Conservation (phyloP, 139 green algal species). For the Desmodesmus armatus region DNA sequence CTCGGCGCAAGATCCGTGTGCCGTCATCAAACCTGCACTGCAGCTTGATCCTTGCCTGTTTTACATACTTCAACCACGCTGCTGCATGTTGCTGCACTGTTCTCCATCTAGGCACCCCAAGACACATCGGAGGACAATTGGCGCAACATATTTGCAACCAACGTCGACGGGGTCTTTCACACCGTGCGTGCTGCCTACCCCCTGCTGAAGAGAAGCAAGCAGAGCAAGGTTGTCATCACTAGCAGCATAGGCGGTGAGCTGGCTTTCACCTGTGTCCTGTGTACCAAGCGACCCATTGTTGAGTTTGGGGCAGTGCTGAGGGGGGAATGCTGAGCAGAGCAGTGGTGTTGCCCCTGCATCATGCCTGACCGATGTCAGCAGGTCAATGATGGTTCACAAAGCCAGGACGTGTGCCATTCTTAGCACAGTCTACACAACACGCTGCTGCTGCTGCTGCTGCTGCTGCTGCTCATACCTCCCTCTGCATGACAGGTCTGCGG, state of each 20-base stretch:
- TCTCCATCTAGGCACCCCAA: not conserved
- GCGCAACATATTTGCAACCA: slow-evolving; percentile 49
- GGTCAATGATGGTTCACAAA: no score
- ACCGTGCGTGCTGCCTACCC: slow-evolving; percentile 43
- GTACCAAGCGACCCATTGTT: no score
- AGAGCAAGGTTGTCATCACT: slow-evolving; percentile 50
- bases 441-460: not conserved
- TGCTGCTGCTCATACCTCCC: not conserved
- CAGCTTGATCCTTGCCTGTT: no score
- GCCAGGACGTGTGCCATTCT: no score
- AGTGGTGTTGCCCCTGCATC: not conserved
- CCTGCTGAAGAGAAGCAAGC: slow-evolving; percentile 23
- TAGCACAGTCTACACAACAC: no score
- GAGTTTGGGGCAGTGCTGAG: no score
- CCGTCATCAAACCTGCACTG: no score
- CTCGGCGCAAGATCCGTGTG: no score
- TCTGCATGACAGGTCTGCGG: not conserved
- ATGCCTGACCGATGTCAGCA: no score
- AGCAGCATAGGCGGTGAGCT: slow-evolving; percentile 40
- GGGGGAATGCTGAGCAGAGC: no score
- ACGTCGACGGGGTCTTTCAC: slow-evolving; percentile 53
- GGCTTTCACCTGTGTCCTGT: no score
- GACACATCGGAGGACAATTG: slow-evolving; percentile 44
- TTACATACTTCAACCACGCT: not conserved
- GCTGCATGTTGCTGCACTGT: not conserved